These are phyloP conservation scores for Sicyos edulis DNA, from an alignment of 306 rosid genomes.

Conservation along the genomic window DNA sequence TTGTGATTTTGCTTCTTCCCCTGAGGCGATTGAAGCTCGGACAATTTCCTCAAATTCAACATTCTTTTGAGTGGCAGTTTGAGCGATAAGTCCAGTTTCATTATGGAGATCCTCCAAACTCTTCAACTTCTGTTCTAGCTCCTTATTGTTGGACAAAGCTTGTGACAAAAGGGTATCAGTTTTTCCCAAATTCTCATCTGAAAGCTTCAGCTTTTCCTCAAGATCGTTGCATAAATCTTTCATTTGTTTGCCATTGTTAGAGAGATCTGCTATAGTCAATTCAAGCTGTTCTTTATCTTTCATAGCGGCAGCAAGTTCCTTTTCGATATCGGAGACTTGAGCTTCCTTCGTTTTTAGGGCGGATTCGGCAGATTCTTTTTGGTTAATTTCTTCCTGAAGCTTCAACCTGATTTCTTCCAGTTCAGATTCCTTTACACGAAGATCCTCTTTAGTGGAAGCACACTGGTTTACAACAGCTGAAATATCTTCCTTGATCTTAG, in stretches of 20 bases:
- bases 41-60: conserved; percentile 64
- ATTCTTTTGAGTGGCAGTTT: conserved; percentile 55
- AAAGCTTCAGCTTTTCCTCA: conserved; percentile 57
- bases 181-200: conserved; percentile 50
- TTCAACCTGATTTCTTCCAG: conserved; percentile 50
- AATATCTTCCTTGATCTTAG: conserved; percentile 62
- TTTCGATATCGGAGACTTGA: conserved; percentile 32
- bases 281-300: conserved; percentile 48
- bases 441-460: conserved; percentile 58
- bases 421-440: conserved; percentile 50
- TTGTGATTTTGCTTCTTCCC: conserved; percentile 62
- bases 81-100: conserved; percentile 52
- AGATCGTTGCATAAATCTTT: conserved; percentile 49
- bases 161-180: conserved; percentile 65
- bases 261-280: conserved; percentile 46
- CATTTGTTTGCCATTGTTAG: conserved; percentile 32
- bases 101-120: conserved; percentile 59
- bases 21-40: conserved; percentile 48
- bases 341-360: conserved; percentile 45
- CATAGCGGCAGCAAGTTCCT: conserved; percentile 40
- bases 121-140: conserved; percentile 76
- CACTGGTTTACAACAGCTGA: conserved; percentile 48
- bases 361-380: conserved; percentile 50
- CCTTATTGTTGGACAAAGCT: conserved; percentile 56
- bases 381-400: conserved; percentile 55